Evolutionary conservation across 2,329 filamentous ascomycete species (phyloP), one percentile per base, ranked within the genome.

Genomic region (Grosmannia penicillata): DNA sequence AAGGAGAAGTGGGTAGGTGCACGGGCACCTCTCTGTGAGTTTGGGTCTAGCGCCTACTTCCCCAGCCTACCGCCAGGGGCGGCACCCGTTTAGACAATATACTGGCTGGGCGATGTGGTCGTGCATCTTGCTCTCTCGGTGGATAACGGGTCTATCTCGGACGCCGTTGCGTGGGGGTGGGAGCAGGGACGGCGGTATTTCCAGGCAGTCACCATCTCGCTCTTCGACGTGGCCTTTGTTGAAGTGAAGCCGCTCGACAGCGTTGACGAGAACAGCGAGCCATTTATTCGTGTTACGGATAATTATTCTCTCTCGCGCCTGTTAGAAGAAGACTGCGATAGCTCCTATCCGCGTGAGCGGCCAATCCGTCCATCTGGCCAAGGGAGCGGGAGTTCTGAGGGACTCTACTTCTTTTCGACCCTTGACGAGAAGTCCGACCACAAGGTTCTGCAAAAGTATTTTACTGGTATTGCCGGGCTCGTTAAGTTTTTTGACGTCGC

Each of bases 51-150:
- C 7, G 21, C 40, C 8, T 33, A 42, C 17, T 5, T 10, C 9
- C 22, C 29, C 3, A 17, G 19, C 14, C 8, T 9, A 7, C 37
- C 33, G 4, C 33, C 37, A 1, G 37, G 37, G 2, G 33, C 37
- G 2, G 28, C 40, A 2, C 37, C 40, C 3, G 8, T 18, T 4
- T 33, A 36, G 14, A 31, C 40, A 2, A 42, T 5, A 11, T 42
- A 42, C 37, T 42, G 37, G 40, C 13, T 42, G 4, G 25, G 25
- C 19, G 31, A 30, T 14, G 32, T 35, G 24, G 13, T 38, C 6
- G 24, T 33, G n/a, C 13, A 22, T 18, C 29, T 34, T 3, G 6
- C 14, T 14, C 24, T 39, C 4, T 24, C 17, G 10, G 36, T 39
- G 1, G 40, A 42, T n/a, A 28, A 29, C 3, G 15, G 8, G 6